Conservation (phyloP, 75 land plant genomes). For the Cunninghamia lanceolata region DNA sequence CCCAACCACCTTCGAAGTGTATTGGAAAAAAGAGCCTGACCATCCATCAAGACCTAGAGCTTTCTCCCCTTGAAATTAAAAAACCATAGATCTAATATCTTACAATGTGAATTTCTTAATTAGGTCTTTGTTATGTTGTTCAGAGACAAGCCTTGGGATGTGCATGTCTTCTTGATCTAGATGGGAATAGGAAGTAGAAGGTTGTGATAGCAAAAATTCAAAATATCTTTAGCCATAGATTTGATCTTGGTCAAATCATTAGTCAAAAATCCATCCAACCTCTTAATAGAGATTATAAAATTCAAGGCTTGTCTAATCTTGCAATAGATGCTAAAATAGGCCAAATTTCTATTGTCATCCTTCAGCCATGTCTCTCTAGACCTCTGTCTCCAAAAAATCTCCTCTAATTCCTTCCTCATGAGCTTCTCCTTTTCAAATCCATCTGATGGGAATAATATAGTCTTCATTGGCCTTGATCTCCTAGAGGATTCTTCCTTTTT, state of each 20-base stretch:
- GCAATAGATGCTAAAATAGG: background rate
- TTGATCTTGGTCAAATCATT: background rate
- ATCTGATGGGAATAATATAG: no score
- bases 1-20: background rate
- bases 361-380: background rate
- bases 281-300: background rate
- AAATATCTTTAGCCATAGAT: background rate
- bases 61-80: background rate
- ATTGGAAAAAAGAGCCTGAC: background rate
- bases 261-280: background rate
- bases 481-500: no score
- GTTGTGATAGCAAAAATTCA: background rate
- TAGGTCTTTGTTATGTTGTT: no score
- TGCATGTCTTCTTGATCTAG: no score
- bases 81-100: no score
- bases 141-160: no score
- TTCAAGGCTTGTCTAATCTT: background rate
- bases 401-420: no score
- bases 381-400: background rate
- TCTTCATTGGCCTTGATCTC: no score
- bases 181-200: background rate
- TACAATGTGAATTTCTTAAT: no score
- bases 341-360: background rate
- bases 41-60: background rate
- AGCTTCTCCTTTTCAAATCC: no score